Evolutionary conservation across 2,329 filamentous ascomycete genomes (phyloP).

Genomic region (Pyrenochaeta sp.): DNA sequence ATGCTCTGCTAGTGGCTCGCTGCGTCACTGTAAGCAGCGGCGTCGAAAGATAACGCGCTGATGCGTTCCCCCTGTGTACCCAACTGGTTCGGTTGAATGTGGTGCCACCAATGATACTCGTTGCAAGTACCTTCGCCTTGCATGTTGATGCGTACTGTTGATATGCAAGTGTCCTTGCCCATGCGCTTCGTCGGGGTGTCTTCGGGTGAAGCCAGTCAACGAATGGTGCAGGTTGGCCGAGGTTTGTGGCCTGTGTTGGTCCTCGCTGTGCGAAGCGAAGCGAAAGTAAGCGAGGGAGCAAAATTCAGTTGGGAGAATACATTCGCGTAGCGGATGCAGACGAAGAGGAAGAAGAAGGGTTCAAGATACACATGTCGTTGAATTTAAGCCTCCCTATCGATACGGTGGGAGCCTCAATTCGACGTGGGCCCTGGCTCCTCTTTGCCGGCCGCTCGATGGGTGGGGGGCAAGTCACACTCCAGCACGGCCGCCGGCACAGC

Average conservation of each 20-base stretch:
- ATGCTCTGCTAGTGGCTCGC: background rate
- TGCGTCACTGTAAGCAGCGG: conserved; percentile 9
- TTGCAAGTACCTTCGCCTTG: background rate
- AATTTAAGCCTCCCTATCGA: conserved; percentile 26
- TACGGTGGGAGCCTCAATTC: conserved; percentile 19
- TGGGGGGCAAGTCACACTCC: conserved; percentile 14
- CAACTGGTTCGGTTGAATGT: conserved; percentile 8
- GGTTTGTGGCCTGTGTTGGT: background rate
- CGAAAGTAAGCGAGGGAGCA: conserved; percentile 8
- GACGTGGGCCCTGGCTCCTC: conserved; percentile 16
- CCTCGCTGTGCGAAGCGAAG: conserved; percentile 2
- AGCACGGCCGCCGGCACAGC: conserved; percentile 6
- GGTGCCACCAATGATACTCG: conserved; percentile 13
- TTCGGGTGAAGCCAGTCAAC: conserved; percentile 3
- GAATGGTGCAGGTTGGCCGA: background rate
- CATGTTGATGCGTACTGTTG: conserved; percentile 4
- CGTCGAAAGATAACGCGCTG: conserved; percentile 8
- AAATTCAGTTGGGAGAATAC: background rate
- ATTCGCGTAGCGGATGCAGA: background rate
- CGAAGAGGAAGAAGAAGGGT: background rate
- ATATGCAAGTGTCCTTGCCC: background rate
- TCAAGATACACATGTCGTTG: conserved; percentile 22
- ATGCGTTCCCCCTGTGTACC: conserved; percentile 15
- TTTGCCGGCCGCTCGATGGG: conserved; percentile 8
- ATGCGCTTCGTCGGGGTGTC: conserved; percentile 8